Evolutionary conservation across 1,139 yeast species (phyloP), one percentile per base, ranked within the genome.

Genomic region (Geotrichum carabidarum): DNA sequence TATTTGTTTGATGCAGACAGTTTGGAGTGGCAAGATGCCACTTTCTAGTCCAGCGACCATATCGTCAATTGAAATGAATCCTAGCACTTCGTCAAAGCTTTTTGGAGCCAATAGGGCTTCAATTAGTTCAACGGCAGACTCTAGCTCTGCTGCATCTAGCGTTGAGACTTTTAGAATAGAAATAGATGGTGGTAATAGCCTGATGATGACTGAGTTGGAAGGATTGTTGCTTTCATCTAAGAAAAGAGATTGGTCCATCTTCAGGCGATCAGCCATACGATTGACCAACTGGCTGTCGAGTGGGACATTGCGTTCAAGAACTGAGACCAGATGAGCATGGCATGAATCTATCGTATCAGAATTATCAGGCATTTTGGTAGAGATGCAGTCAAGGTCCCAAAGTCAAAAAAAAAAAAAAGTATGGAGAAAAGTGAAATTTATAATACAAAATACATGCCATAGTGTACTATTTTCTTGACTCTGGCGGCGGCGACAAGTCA

Each of bases 401-500:
- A 17, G n/a, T 14, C 8, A 17, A 17, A 11, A 4, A 12, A 41
- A 7, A 3, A 17, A 17, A 11, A 4, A 12, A 41, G n/a, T 11
- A 12, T 8, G 27, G 31, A 31, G 45, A 38, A 14, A 14, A 27
- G 9, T 8, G 38, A 17, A 15, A 30, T 44, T 44, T 30, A 5
- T 8, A 31, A 47, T 34, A 27, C 34, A 35, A 45, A 35, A 12
- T n/a, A 44, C 3, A 17, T 44, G 11, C 5, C 8, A 34, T 32
- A 15, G 32, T 11, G 22, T 22, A 50, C 43, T 45, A 41, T 15
- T 15, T 43, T 18, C 43, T 35, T 15, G 55, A 36, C 41, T 52
- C 57, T 3, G 62, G 61, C 42, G 63, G 61, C 0, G 86, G 86
- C 12, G 86, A 81, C 50, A 83, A 66, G 1, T 81, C 78, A 55